Evolutionary conservation across 768 basidiomycete species (phyloP).

Genomic region (Sutorius australiensis): DNA sequence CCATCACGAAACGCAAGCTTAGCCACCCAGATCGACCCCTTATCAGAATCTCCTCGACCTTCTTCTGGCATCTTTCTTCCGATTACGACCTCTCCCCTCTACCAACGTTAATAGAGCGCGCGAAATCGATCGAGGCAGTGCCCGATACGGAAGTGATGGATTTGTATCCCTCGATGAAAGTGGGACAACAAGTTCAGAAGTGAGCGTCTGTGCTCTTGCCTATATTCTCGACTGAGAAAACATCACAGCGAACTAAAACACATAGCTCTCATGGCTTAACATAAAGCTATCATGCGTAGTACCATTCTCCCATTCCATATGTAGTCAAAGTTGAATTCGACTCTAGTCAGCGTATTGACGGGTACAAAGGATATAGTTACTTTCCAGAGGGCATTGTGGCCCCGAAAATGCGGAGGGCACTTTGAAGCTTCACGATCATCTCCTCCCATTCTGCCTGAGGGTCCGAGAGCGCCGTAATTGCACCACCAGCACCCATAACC

Average conservation of each 20-base stretch:
- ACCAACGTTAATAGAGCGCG: constrained; percentile 46
- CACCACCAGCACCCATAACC: constrained; percentile 90
- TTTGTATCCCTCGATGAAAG: constrained; percentile 72
- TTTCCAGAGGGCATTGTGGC: constrained; percentile 25
- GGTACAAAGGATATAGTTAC: constrained; percentile 2
- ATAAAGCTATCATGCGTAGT: constrained; percentile 13
- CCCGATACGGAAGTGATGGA: constrained; percentile 22
- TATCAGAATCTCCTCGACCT: constrained; percentile 94
- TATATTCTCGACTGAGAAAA: constrained; percentile 5
- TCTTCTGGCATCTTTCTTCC: constrained; percentile 92
- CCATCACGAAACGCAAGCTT: constrained; percentile 56
- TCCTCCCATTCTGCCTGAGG: constrained; percentile 91
- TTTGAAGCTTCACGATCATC: constrained; percentile 82
- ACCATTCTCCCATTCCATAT: neutral
- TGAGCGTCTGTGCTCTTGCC: constrained; percentile 32
- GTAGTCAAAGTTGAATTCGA: constrained; percentile 38
- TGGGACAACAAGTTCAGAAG: constrained; percentile 86
- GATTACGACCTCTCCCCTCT: constrained; percentile 75
- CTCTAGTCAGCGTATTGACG: neutral
- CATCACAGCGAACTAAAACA: constrained; percentile 67
- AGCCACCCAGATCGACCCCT: constrained; percentile 73
- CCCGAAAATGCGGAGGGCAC: constrained; percentile 66
- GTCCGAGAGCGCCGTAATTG: constrained; percentile 90
- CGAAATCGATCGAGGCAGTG: constrained; percentile 42
- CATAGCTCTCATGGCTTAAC: constrained; percentile 71